Percentiles rank a stretch among this genome's conserved stretches.
Conservation (phyloP, 2,329 filamentous ascomycete species). For the Ceratocystiopsis sp. region DNA sequence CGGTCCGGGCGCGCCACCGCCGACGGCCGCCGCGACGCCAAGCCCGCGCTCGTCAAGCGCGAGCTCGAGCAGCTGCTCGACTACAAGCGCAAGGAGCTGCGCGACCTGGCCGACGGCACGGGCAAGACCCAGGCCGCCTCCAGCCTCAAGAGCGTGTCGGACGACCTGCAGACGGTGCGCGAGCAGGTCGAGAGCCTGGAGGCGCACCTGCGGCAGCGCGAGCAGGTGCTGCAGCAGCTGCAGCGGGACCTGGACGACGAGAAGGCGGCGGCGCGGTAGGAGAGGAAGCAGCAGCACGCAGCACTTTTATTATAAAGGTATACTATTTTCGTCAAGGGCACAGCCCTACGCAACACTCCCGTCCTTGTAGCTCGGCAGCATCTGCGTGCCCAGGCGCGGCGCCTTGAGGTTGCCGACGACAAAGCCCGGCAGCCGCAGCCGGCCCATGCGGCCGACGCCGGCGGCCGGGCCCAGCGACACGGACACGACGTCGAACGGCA, state of each 20-base stretch:
- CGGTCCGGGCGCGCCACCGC: background rate
- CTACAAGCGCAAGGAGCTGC: slow-evolving; percentile 72
- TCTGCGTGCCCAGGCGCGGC: slow-evolving; percentile 29
- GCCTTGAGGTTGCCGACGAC: slow-evolving; percentile 35
- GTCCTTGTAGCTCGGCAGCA: slow-evolving; percentile 26
- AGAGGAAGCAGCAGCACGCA: no score
- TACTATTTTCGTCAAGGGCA: no score
- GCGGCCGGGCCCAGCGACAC: slow-evolving; percentile 31
- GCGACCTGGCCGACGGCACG: slow-evolving; percentile 56
- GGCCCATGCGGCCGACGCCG: slow-evolving; percentile 27
- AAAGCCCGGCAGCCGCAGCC: slow-evolving; percentile 31
- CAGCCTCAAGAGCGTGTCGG: slow-evolving; percentile 57
- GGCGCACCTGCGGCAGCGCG: slow-evolving; percentile 58
- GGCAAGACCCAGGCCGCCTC: slow-evolving; percentile 53
- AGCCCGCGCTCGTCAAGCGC: slow-evolving; percentile 81
- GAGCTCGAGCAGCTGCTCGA: slow-evolving; percentile 89
- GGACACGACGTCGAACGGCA: slow-evolving; percentile 31
- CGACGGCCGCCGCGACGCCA: slow-evolving; percentile 52
- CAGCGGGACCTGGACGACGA: slow-evolving; percentile 70
- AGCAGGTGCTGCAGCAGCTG: slow-evolving; percentile 59
- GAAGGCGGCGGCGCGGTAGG: slow-evolving; percentile 29
- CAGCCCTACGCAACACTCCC: slow-evolving; percentile 28
- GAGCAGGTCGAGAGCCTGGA: slow-evolving; percentile 91
- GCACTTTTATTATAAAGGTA: no score
- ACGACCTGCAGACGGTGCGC: slow-evolving; percentile 77